Conservation (phyloP, 495 filamentous ascomycete genomes). For the Penicillium waksmanii region DNA sequence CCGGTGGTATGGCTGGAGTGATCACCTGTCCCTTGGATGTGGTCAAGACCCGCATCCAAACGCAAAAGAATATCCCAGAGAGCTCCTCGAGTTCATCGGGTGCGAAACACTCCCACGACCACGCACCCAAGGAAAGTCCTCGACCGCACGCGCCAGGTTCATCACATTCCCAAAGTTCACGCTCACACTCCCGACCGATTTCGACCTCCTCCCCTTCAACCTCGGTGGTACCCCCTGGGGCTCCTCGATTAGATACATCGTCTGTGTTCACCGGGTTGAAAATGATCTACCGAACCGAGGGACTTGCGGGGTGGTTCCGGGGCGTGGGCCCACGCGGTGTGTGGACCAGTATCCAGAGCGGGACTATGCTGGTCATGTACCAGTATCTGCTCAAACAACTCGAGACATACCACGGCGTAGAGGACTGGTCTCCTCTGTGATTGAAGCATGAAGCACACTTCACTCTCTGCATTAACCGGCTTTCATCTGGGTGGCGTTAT, state of each 20-base stretch:
- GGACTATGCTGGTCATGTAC: slow-evolving; percentile 96
- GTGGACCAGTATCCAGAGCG: slow-evolving; percentile 98
- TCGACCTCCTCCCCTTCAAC: slow-evolving; percentile 86
- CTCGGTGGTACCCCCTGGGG: slow-evolving; percentile 71
- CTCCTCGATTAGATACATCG: slow-evolving; percentile 79
- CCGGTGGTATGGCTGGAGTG: slow-evolving; percentile 90
- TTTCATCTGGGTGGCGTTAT: slow-evolving; percentile 38
- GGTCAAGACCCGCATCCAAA: slow-evolving; percentile 97
- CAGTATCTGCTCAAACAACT: slow-evolving; percentile 82
- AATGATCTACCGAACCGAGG: slow-evolving; percentile 87
- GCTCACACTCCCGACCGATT: slow-evolving; percentile 61
- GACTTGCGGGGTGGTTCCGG: slow-evolving; percentile 87
- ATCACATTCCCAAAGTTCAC: slow-evolving; percentile 32
- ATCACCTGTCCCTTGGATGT: slow-evolving; percentile 96
- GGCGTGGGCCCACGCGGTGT: slow-evolving; percentile 91
- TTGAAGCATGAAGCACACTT: not conserved
- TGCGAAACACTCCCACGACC: slow-evolving; percentile 30
- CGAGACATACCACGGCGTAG: slow-evolving; percentile 50
- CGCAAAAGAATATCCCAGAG: slow-evolving; percentile 68
- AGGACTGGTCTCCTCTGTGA: slow-evolving; percentile 33
- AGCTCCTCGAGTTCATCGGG: slow-evolving; percentile 21
- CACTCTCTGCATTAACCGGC: slow-evolving; percentile 2
- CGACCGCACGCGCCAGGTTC: slow-evolving; percentile 35
- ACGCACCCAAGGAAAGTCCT: slow-evolving; percentile 40
- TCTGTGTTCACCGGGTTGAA: slow-evolving; percentile 83